Base-by-base conservation (phyloP, 2,329 filamentous ascomycete species). In the Gnomoniopsis sp. region DNA sequence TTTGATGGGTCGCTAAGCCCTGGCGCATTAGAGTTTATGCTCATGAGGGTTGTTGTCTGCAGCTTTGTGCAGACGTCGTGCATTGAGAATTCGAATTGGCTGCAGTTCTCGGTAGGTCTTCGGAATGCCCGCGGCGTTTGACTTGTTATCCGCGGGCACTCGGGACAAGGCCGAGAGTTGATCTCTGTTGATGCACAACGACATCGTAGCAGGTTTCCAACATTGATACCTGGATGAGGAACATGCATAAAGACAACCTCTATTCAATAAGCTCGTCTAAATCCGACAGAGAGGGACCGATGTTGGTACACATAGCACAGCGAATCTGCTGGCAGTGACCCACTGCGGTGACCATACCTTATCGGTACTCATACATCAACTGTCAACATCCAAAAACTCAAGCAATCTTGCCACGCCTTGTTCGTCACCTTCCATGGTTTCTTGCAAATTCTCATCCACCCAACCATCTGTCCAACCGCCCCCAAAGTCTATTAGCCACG, bases 401-500 rank as follows among this genome's bases (percentile, higher is more conserved):
- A 53, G 21, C 17, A 68, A 64, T 19, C 58, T 67, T 43, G 55
- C 49, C 36, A 68, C 53, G 21, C 59, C 72, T 64, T 71, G 68
- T 54, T 69, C 58, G 49, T 76, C 74, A 15, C 75, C 74, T 58
- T 73, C 67, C 21, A 67, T 51, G n/a, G 71, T 74, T 44, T 71
- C 70, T 23, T 65, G 65, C 43, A 73, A 65, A 44, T 75, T 70
- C 43, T 70, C 61, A 58, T 74, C 71, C 7, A 76, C 70, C 74
- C 73, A 76, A 15, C 73, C 72, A n/a, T 71, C 58, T 3, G 73
- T 74, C 55, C 69, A 74, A 41, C 73, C 71, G 33, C 72, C 73
- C 1, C 70, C 72, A 60, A 77, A 75, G 63, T 73, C 72, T 57
- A 75, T 72, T 19, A 77, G 67, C 72, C 70, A 75, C 44, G 70